Base-by-base conservation (phyloP, 176 grass and related monocot species). In the Triticum turgidum region DNA sequence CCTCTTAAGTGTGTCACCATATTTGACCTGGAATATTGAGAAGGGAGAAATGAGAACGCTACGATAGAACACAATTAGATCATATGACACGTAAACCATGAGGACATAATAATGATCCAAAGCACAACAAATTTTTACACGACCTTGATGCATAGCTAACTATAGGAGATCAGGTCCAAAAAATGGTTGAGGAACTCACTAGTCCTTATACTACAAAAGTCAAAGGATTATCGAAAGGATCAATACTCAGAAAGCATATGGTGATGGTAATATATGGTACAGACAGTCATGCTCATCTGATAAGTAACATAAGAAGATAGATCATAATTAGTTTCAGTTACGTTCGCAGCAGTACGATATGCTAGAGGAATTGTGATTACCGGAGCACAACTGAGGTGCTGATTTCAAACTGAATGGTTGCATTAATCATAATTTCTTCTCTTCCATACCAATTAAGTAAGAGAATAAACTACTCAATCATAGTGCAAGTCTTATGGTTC, bases 1-100 rank as follows among this genome's bases (percentile, higher is more conserved):
- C 59, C 96, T 85, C 72, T 95, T 98, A 66, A 95, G 91, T 0
- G 87, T 86, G 24, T 94, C 91, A 56, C 91, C 96, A 86, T 92
- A 95, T 85, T 95, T 98, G 35, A 98, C 90, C 96, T 95, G 83
- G 51, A 87, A 92, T 74, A 77, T 54, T 2, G 30, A 64, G 14
- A 24, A 83, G n/a, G 9, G 13, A 12, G 11, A 52, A 42, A 63
- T 66, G 7, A 79, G 65, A 73, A 77, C 35, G 30, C 10, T 7
- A 1, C 11, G 12, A 54, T 18, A 33, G 30, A 27, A 27, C 65
- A 29, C 39, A 65, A 12, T 73, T 74, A 5, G 74, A 75, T 32
- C 2, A 52, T 20, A 84, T 39, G 17, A 29, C 27, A 80, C 2
- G 17, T 2, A 5, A 1, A 47, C 4, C 84, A 58, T 69, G 45